These are phyloP conservation scores for Artemisia tridentata DNA, from an alignment of 129 eudicot genomes.

Conservation along the genomic window DNA sequence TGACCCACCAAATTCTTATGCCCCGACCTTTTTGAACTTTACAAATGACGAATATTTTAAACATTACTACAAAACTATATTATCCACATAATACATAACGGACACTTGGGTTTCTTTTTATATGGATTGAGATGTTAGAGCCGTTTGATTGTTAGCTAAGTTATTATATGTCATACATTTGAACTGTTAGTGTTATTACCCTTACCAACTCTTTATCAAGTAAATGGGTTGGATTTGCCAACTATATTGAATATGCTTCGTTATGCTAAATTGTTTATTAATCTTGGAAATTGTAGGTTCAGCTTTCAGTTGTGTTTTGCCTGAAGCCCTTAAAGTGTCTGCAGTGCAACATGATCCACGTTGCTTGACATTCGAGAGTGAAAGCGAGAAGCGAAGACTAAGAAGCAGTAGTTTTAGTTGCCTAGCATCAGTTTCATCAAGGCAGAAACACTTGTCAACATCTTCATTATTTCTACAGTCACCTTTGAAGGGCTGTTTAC, in stretches of 20 bases:
- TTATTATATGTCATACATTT: no score
- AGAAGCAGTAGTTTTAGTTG: constrained; percentile 56
- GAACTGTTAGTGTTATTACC: no score
- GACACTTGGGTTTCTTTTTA: no score
- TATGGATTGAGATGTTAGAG: no score
- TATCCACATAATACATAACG: no score
- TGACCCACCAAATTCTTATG: no score
- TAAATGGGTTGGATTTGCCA: no score
- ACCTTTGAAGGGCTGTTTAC: constrained; percentile 69
- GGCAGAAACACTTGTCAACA: constrained; percentile 64
- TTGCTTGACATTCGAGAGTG: constrained; percentile 31
- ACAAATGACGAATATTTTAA: no score
- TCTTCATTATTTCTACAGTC: constrained; percentile 71
- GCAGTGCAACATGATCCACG: constrained; percentile 50
- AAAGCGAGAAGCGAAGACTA: constrained; percentile 56
- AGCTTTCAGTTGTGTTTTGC: constrained; percentile 60
- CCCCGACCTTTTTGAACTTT: no score
- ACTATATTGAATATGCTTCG: background rate
- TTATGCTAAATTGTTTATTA: background rate
- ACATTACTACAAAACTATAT: no score
- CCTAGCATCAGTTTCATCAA: constrained; percentile 65
- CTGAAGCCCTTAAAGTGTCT: constrained; percentile 65
- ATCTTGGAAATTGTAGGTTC: constrained; percentile 45
- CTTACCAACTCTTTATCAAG: no score
- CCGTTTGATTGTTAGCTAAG: no score